A percentile compares a stretch with the other conserved stretches of the same genome.
These are phyloP conservation scores for Chrysochromulina parva DNA, from an alignment of 78 protist genomes.

Conservation along the genomic window DNA sequence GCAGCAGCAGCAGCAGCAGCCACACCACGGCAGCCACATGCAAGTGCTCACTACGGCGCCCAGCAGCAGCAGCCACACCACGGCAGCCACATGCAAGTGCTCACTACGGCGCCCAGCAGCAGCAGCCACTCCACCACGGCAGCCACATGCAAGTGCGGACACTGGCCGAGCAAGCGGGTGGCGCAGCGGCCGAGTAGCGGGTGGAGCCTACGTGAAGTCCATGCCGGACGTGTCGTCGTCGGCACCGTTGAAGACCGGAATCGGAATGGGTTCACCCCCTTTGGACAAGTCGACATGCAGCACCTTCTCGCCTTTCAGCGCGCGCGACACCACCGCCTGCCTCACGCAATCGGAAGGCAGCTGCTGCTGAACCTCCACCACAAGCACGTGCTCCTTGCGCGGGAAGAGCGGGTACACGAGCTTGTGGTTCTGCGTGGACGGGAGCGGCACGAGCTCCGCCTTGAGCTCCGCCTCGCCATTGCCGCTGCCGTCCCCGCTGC, in stretches of 20 bases:
- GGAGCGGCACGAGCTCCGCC: background rate
- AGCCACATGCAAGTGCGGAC: too few relatives aligned
- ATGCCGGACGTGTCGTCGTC: constrained; percentile 7
- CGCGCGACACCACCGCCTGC: too few relatives aligned
- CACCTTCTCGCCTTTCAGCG: background rate
- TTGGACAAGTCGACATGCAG: background rate
- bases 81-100: too few relatives aligned
- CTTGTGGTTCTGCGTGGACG: background rate
- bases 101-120: too few relatives aligned
- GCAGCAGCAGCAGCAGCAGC: too few relatives aligned
- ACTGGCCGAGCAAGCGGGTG: too few relatives aligned
- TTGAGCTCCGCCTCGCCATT: background rate
- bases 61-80: too few relatives aligned
- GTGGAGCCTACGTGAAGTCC: background rate
- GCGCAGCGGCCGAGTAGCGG: too few relatives aligned
- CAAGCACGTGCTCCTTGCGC: background rate
- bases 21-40: too few relatives aligned
- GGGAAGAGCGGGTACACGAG: background rate
- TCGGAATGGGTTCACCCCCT: background rate
- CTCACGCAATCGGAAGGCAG: too few relatives aligned
- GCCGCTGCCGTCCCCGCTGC: background rate
- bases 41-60: too few relatives aligned
- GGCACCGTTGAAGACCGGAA: background rate
- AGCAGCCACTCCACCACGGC: too few relatives aligned
- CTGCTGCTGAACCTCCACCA: background rate